phyloP scores from a whole-genome alignment of 352 stramenopile species.

The Pythium pectinolyticum region DNA sequence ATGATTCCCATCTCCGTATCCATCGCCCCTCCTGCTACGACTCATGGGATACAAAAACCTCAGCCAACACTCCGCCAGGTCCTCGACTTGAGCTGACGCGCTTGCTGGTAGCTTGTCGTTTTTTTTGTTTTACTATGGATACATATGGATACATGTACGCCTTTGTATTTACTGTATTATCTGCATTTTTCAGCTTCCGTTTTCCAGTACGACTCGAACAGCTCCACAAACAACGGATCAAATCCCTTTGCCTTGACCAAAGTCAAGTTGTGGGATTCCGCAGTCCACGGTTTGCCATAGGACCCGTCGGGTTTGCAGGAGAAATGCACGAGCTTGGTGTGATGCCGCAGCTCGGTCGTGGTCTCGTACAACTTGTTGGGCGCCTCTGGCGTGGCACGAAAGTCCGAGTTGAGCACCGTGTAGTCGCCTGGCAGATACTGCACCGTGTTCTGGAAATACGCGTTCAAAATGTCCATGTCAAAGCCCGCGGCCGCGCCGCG shows the following conservation, averaged over 20 bases:
- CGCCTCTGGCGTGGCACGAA: slow-evolving; percentile 9
- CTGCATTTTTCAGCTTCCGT: background rate
- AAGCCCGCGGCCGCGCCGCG: slow-evolving; percentile 17
- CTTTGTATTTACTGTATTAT: background rate
- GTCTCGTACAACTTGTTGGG: background rate
- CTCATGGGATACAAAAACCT: too few species aligned
- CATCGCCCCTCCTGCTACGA: too few species aligned
- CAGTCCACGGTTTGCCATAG: background rate
- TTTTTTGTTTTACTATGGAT: too few species aligned
- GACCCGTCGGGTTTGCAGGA: background rate
- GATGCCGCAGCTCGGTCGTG: background rate
- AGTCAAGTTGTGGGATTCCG: background rate
- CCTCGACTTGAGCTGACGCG: too few species aligned
- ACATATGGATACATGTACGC: background rate
- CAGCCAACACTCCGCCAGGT: too few species aligned
- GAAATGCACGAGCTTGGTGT: background rate
- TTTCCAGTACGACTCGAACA: background rate
- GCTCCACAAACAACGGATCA: background rate
- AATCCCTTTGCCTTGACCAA: background rate
- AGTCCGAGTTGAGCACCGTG: slow-evolving; percentile 29
- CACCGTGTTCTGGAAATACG: slow-evolving; percentile 18
- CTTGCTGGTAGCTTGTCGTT: too few species aligned
- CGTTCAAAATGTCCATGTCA: slow-evolving; percentile 41
- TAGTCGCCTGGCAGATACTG: slow-evolving; percentile 18
- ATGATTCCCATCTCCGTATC: too few species aligned